These are phyloP conservation scores for Chaetomiaceae sp. DNA, from an alignment of 2,329 filamentous ascomycete species.

Conservation along the genomic window DNA sequence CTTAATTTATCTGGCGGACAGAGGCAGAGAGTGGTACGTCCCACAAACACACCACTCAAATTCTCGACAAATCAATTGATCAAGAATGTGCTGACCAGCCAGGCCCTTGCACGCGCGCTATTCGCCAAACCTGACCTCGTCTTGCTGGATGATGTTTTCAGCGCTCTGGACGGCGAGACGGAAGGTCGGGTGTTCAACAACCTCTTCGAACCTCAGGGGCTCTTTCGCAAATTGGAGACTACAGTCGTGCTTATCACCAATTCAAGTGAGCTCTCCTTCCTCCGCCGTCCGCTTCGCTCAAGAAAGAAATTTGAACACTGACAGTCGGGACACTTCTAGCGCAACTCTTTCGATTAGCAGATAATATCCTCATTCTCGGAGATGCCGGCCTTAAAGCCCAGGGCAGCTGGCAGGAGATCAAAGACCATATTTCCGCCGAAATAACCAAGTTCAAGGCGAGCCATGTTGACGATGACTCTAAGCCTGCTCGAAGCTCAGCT, in stretches of 20 bases:
- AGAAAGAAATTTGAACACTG: background rate
- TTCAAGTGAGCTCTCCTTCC: slow-evolving; percentile 17
- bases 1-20: slow-evolving; percentile 24
- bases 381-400: background rate
- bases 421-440: background rate
- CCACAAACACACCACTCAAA: background rate
- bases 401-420: background rate
- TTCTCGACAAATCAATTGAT: background rate
- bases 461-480: background rate
- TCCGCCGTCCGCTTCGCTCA: background rate
- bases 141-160: slow-evolving; percentile 34
- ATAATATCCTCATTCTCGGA: background rate
- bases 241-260: slow-evolving; percentile 32
- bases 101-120: slow-evolving; percentile 34
- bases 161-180: slow-evolving; percentile 32
- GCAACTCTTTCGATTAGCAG: background rate
- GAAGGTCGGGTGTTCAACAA: slow-evolving; percentile 27
- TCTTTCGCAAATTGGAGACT: slow-evolving; percentile 24
- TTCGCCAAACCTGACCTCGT: slow-evolving; percentile 27
- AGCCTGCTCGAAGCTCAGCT: background rate
- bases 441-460: slow-evolving; percentile 3
- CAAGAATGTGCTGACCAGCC: background rate
- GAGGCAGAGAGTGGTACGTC: slow-evolving; percentile 19
- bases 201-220: slow-evolving; percentile 27
- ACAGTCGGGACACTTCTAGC: background rate